Conservation (phyloP, 148 eudicot genomes). For the Cornus kousa region DNA sequence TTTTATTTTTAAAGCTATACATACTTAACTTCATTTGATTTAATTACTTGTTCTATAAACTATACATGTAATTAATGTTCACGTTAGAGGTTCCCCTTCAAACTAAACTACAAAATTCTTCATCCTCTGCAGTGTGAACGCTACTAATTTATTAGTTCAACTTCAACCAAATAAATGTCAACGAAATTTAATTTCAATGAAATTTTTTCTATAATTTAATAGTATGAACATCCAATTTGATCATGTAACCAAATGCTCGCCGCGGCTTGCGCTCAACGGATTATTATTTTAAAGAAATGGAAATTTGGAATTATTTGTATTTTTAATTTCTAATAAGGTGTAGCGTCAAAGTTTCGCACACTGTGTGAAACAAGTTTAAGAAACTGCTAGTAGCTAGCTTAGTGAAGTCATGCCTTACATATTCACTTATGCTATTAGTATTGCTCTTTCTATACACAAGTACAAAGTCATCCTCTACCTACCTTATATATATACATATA, state of each 20-base stretch:
- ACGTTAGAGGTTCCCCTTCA: too few relatives aligned
- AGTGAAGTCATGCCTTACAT: constrained; percentile 13
- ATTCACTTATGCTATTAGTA: background rate
- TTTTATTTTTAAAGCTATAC: too few relatives aligned
- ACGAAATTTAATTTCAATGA: background rate
- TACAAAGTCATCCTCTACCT: too few relatives aligned
- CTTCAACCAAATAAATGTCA: background rate
- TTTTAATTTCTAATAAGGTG: background rate
- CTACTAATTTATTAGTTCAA: background rate
- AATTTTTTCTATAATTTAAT: background rate
- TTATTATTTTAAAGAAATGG: too few relatives aligned
- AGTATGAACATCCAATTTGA: background rate
- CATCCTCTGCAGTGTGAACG: background rate
- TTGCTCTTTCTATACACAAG: too few relatives aligned
- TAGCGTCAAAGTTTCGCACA: background rate
- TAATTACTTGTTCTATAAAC: too few relatives aligned
- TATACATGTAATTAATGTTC: too few relatives aligned
- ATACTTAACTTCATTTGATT: too few relatives aligned
- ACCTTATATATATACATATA: too few relatives aligned
- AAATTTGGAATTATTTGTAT: background rate
- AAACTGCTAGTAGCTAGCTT: constrained; percentile 1
- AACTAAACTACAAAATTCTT: too few relatives aligned
- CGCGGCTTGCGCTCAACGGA: background rate
- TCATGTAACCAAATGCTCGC: background rate
- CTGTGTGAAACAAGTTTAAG: background rate